Evolutionary conservation across 371 early-diverging fungal genomes (phyloP).

Genomic region (Mycotypha africana): DNA sequence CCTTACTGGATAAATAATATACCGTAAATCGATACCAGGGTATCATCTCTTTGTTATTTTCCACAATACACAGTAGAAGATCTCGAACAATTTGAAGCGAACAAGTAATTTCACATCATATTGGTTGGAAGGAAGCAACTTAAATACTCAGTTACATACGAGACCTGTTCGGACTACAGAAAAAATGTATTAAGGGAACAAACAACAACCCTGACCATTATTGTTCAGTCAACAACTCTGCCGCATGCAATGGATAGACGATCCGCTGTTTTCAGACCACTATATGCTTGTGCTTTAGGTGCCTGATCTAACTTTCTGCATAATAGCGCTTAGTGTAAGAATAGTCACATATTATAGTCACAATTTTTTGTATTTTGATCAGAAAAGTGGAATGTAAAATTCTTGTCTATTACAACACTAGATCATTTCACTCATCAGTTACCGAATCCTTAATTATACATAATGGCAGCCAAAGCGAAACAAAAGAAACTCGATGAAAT

Average conservation of each 20-base stretch:
- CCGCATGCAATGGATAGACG: conserved; percentile 8
- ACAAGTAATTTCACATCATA: conserved; percentile 9
- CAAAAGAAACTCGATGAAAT: conserved; percentile 28
- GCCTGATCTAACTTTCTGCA: too few species aligned
- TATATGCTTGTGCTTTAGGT: too few species aligned
- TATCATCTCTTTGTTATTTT: conserved; percentile 9
- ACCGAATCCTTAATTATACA: not conserved
- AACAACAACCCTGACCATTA: conserved; percentile 8
- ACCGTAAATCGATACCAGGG: conserved; percentile 10
- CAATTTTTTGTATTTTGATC: not conserved
- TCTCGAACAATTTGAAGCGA: conserved; percentile 7
- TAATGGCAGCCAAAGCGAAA: conserved; percentile 26
- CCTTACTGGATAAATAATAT: conserved; percentile 5
- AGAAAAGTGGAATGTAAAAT: not conserved
- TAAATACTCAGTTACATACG: conserved; percentile 7
- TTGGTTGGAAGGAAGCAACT: conserved; percentile 9
- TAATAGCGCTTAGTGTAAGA: too few species aligned
- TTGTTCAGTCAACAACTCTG: conserved; percentile 10
- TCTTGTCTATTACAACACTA: not conserved
- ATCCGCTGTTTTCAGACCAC: too few species aligned
- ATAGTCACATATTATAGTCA: too few species aligned
- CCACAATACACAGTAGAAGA: conserved; percentile 8
- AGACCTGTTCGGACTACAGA: conserved; percentile 7
- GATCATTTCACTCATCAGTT: not conserved
- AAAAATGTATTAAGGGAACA: conserved; percentile 10